Conservation (phyloP, 2,329 filamentous ascomycete species). For the Chaetomiaceae sp. region DNA sequence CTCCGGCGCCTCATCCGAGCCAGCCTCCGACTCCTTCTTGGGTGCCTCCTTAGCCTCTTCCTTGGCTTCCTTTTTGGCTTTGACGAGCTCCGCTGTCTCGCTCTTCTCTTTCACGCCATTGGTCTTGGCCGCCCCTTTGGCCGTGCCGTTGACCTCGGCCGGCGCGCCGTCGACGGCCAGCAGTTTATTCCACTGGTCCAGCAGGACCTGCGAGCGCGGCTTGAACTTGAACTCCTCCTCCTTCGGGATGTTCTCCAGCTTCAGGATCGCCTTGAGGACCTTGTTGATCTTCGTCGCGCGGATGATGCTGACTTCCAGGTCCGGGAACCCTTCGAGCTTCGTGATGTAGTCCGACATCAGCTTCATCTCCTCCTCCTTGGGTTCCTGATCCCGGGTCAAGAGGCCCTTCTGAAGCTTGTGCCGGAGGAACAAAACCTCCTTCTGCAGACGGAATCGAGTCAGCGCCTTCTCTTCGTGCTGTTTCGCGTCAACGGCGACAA, state of each 20-base stretch:
- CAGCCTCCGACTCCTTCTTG: slow-evolving; percentile 34
- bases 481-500: too few relatives aligned
- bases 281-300: slow-evolving; percentile 96
- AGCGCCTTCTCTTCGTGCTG: slow-evolving; percentile 3
- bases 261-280: slow-evolving; percentile 89
- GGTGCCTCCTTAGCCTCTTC: slow-evolving; percentile 22
- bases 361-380: slow-evolving; percentile 81
- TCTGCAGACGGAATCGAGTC: slow-evolving; percentile 36
- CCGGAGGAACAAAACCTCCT: slow-evolving; percentile 83
- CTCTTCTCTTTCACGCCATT: slow-evolving; percentile 37
- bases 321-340: slow-evolving; percentile 71
- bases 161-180: slow-evolving; percentile 53
- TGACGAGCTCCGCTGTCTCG: slow-evolving; percentile 31
- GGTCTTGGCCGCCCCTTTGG: slow-evolving; percentile 30
- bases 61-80: slow-evolving; percentile 33
- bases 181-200: slow-evolving; percentile 85
- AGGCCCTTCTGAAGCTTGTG: slow-evolving; percentile 95
- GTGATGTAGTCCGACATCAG: slow-evolving; percentile 69
- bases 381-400: slow-evolving; percentile 72
- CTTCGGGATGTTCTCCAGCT: slow-evolving; percentile 75
- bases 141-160: slow-evolving; percentile 39
- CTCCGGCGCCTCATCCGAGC: slow-evolving; percentile 30
- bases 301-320: slow-evolving; percentile 86
- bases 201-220: slow-evolving; percentile 66
- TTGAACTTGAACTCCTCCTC: slow-evolving; percentile 91